phyloP scores from a whole-genome alignment of 2,329 filamentous ascomycete species.

The Byssothecium circinans region DNA sequence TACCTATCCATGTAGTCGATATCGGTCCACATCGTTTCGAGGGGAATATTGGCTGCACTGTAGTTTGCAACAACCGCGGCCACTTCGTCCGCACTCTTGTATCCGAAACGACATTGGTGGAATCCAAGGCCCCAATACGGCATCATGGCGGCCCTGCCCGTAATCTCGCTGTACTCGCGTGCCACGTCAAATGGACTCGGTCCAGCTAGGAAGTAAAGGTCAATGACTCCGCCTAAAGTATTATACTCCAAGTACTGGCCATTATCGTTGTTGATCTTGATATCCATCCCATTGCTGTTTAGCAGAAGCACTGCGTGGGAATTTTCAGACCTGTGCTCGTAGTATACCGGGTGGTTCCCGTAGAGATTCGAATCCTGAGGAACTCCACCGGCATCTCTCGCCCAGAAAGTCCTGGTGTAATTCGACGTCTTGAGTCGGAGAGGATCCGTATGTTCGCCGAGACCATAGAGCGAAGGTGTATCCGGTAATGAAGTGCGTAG shows the following conservation, averaged over 20 bases:
- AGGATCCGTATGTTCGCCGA: slow-evolving; percentile 75
- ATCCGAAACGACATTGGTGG: slow-evolving; percentile 54
- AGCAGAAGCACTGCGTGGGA: slow-evolving; percentile 41
- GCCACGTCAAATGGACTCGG: slow-evolving; percentile 51
- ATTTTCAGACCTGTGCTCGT: slow-evolving; percentile 61
- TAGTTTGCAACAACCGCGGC: slow-evolving; percentile 69
- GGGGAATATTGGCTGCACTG: slow-evolving; percentile 62
- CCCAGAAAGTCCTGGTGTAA: slow-evolving; percentile 72
- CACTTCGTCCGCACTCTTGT: slow-evolving; percentile 61
- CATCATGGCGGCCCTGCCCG: slow-evolving; percentile 51
- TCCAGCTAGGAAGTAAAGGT: slow-evolving; percentile 58
- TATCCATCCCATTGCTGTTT: slow-evolving; percentile 61
- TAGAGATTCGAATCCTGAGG: slow-evolving; percentile 69
- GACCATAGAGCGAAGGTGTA: slow-evolving; percentile 71
- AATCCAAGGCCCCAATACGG: slow-evolving; percentile 57
- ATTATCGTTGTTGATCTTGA: slow-evolving; percentile 68
- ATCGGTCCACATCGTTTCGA: slow-evolving; percentile 72
- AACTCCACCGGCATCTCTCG: slow-evolving; percentile 63
- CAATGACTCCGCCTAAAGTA: slow-evolving; percentile 73
- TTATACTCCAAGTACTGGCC: slow-evolving; percentile 78
- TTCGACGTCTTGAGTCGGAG: slow-evolving; percentile 68
- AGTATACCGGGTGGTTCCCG: slow-evolving; percentile 72
- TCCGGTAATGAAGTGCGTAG: slow-evolving; percentile 70
- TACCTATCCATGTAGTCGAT: slow-evolving; percentile 68
- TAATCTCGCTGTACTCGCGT: slow-evolving; percentile 52